phyloP scores from a whole-genome alignment of 768 basidiomycete species.

The Boletus subparvulus region DNA sequence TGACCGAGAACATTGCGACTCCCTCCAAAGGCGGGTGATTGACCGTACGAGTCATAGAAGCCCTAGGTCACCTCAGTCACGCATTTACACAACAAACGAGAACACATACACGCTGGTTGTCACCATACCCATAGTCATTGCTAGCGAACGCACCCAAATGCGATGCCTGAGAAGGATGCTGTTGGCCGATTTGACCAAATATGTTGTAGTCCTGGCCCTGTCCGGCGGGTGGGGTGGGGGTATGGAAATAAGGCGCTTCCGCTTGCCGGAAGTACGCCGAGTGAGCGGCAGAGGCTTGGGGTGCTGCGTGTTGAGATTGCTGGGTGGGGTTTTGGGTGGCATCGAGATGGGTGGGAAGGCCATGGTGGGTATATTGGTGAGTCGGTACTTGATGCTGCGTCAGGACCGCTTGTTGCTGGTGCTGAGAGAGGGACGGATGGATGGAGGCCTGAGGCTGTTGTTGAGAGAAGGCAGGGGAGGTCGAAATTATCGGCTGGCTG shows the following conservation, averaged over 20 bases:
- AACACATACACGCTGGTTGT: conserved; percentile 59
- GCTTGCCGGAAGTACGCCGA: conserved; percentile 66
- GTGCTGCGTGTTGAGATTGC: conserved; percentile 42
- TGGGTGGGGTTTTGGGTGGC: conserved; percentile 46
- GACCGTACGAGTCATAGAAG: conserved; percentile 76
- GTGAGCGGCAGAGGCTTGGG: conserved; percentile 60
- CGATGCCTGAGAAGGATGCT: conserved; percentile 52
- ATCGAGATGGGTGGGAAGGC: conserved; percentile 61
- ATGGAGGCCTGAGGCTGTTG: conserved; percentile 35
- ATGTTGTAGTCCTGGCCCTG: conserved; percentile 62
- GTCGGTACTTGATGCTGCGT: conserved; percentile 37
- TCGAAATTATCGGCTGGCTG: conserved; percentile 32
- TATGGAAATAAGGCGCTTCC: conserved; percentile 73
- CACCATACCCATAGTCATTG: conserved; percentile 68
- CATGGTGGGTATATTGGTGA: conserved; percentile 64
- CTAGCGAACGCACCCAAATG: conserved; percentile 56
- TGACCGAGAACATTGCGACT: conserved; percentile 62
- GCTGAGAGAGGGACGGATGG: conserved; percentile 31
- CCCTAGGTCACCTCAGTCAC: conserved; percentile 42
- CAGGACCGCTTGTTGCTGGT: conserved; percentile 32
- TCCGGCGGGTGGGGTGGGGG: conserved; percentile 69
- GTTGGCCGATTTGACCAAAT: conserved; percentile 62
- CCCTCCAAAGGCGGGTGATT: conserved; percentile 61
- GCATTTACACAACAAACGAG: not conserved
- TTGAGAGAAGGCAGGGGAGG: conserved; percentile 25